A percentile compares a stretch with the other conserved stretches of the same genome.
These are phyloP conservation scores for Arachis monticola DNA, from an alignment of 331 rosid genomes.

Conservation along the genomic window DNA sequence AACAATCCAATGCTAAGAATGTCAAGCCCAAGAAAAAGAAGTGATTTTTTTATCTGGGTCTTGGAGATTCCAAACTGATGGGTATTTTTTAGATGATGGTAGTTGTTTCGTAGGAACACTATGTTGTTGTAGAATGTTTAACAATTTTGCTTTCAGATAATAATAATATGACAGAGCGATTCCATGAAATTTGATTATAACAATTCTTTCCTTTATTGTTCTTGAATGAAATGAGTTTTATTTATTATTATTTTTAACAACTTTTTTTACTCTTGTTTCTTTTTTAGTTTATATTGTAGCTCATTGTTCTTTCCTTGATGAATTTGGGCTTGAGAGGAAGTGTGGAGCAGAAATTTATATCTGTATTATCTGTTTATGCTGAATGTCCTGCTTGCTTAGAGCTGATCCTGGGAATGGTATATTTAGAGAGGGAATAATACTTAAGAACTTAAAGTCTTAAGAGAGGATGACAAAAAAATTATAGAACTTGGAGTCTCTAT, in stretches of 20 bases:
- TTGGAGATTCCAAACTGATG: neutral
- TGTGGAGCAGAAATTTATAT: neutral
- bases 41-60: slow-evolving; percentile 22
- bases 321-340: neutral
- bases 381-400: neutral
- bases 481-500: too few species aligned
- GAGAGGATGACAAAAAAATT: neutral
- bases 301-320: neutral
- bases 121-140: neutral
- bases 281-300: neutral
- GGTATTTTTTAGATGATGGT: slow-evolving; percentile 5
- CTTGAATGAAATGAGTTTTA: slow-evolving; percentile 12
- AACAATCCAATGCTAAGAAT: slow-evolving; percentile 38
- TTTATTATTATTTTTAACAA: too few species aligned
- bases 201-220: neutral
- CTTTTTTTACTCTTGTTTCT: slow-evolving; percentile 1
- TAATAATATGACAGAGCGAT: slow-evolving; percentile 9
- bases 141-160: neutral
- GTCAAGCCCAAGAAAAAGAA: slow-evolving; percentile 45
- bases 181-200: slow-evolving; percentile 17
- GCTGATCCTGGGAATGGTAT: neutral
- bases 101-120: slow-evolving; percentile 25
- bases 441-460: neutral
- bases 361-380: neutral
- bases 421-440: neutral